Evolutionary conservation across 805 yeast genomes (phyloP), one percentile per base, ranked within the genome.

Genomic region (Yarrowia sp.): DNA sequence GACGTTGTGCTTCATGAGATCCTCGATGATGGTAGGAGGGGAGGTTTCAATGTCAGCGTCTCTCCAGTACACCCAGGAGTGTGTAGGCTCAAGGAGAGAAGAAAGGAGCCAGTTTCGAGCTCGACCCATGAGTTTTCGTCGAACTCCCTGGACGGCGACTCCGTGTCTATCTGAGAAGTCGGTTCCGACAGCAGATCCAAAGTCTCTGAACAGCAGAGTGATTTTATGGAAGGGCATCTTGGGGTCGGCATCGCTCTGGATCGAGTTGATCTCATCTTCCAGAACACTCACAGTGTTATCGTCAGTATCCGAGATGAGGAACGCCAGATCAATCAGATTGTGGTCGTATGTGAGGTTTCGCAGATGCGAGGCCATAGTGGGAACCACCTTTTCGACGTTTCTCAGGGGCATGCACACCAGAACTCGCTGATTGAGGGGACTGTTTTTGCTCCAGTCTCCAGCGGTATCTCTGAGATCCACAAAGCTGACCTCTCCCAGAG

Each of bases 21-120:
- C 98, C 79, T 94, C 97, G 70, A 94, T 79, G 70, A 94, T 87
- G 1, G 97, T 87, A 1, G 88, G 84, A 1, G 98, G 97, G 22
- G 90, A 88, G 0, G 95, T 89, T 78, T 94, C 97, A n/a, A 94
- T 97, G 78, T 94, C 98, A 11, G 96, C 97, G 81, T 94, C 98
- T 78, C 99, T 84, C 99, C 99, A 94, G 78, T 94, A 93, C 8
- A 94, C 98, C 90, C 94, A 93, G 2, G 97, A 89, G 77, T 94
- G 99, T 77, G 94, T 89, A 0, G 99, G 98, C 77, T 89, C 89
- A 61, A 94, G 78, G 1, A 97, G 96, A 8, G 89, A 94, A 0
- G 94, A 82, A 75, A 92, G 86, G 49, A 94, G 81, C 99, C 98
- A 94, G 79, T 94, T 94, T 77, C 99, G 84, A 9, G 98, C 98